Evolutionary conservation across 495 filamentous ascomycete genomes (phyloP), one percentile per base, ranked within the genome.

Genomic region (Neohortaea acidophila): DNA sequence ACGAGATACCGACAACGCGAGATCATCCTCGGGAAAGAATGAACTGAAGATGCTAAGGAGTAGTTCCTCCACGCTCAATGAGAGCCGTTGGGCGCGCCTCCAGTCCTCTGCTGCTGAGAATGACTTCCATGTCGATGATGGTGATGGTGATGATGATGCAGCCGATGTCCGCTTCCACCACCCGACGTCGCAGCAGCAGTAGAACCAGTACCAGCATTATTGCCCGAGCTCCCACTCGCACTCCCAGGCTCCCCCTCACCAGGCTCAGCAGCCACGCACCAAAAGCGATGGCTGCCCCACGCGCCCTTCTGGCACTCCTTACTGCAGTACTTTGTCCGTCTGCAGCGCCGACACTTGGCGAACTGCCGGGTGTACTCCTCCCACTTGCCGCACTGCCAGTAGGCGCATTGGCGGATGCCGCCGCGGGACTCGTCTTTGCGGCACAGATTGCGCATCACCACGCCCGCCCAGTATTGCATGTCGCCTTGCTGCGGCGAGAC

Each of bases 271-370:
- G 81, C 81, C 29, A 84, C 78, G 59, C 89, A 97, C 89, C 89
- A 97, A 60, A 94, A 87, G 30, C 89, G 75, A 54, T 97, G 89
- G 58, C 82, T 93, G 10, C 89, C 83, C 89, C 89, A 97, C 7
- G 89, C 89, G 47, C 83, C 85, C 66, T 97, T 96, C 60, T 97
- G 89, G 62, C 89, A 97, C 53, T 94, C 89, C 61, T 97, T 97
- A 70, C 84, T 93, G 76, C 89, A 97, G 63, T 97, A 97, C 57
- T 97, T 97, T 46, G 89, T 97, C 44, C 89, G 77, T 46, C 89
- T 77, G 62, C 89, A 97, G 33, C 89, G 77, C 29, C 89, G 79
- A 62, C 89, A 97, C 58, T 97, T 97, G 48, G 89, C 89, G 58
- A 96, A 97, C 55, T 96, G 87, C 29, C 89, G 72, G 38, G 87